Evolutionary conservation across 2,329 filamentous ascomycete genomes (phyloP), one percentile per base, ranked within the genome.

Genomic region (Byssothecium circinans): DNA sequence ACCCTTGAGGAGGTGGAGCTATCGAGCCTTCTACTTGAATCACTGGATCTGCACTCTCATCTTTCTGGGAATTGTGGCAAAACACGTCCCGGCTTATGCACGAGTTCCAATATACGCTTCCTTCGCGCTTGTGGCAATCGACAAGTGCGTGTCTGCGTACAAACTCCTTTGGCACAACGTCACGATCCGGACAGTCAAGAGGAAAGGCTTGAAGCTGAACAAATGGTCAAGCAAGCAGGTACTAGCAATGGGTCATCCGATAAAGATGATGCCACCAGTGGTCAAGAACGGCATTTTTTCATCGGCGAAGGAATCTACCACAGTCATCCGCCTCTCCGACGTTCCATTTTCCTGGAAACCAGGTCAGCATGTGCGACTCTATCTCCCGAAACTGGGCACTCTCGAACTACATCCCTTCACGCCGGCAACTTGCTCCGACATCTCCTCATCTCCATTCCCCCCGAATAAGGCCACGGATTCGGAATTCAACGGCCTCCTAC

Each of bases 321-420:
- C 58, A 0, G 49, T 57, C 8, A 52, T 67, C 4, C 52, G 60
- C 1, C 52, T 67, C 14, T 43, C 50, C n/a, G 51, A 61, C 30
- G 38, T 65, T 3, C 60, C 58, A 2, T 53, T 65, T 12, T 30
- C 43, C 2, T 67, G 61, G 62, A 56, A 44, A 29, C 61, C 64
- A n/a, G 64, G 64, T 3, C 64, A 66, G 35, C 64, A 67, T 43
- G 45, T 67, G 4, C 50, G 64, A n/a, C 18, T 66, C 2, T 62
- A 57, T 35, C 35, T 66, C 10, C 64, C 62, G 15, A 52, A 49
- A 14, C 47, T 67, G 4, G 63, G 63, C 1, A n/a, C 37, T 3
- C 49, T 61, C 4, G 62, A 65, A 35, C 39, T 56, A 2, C 64
- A 66, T 32, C 61, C 64, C 4, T 67, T 66, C 45, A 67, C 63